Evolutionary conservation across 352 stramenopile species (phyloP), one percentile per base, ranked within the genome.

Genomic region (Globisporangium nagaii): DNA sequence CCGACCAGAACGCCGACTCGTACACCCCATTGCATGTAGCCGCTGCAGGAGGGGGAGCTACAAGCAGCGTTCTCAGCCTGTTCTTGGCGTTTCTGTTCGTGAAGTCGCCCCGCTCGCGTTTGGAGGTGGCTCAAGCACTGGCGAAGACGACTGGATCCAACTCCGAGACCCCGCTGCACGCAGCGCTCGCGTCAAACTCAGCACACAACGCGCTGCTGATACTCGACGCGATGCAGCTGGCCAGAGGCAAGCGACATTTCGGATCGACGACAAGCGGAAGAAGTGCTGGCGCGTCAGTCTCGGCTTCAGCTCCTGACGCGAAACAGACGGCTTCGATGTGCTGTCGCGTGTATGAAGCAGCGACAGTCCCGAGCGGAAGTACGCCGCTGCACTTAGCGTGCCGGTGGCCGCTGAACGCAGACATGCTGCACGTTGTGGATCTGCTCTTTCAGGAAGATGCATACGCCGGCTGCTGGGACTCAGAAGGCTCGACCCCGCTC

Each of bases 311-410:
- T 31, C 2, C 31, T 4, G 40, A 51, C n/a, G 24, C 9, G n/a
- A 36, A 50, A 13, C 39, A 58, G 24, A 32, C 37, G 9, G 46
- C 57, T 11, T 47, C 54, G 48, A 35, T 62, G 17, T 75, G 54
- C 59, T 32, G 35, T n/a, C 56, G 61, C 40, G 55, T 65, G 9
- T 56, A 71, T 25, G 58, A 73, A 22, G 65, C 59, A 9, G 57
- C 58, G 9, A 72, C 64, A 3, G 41, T 36, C 2, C 60, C 59
- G 22, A 49, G 51, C 5, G 73, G 68, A 2, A 67, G 71, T 28
- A 71, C 75, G 1, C 60, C 78, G 9, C 57, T 92, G 32, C 79
- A 90, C 50, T 42, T 88, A 13, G 75, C 79, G 9, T 79, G 71
- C 27, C 43, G 59, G 19, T 71, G 59, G 44, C 74, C 79, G 17